phyloP scores from a whole-genome alignment of 257 asterid genomes.

The Solanum medicagineum region DNA sequence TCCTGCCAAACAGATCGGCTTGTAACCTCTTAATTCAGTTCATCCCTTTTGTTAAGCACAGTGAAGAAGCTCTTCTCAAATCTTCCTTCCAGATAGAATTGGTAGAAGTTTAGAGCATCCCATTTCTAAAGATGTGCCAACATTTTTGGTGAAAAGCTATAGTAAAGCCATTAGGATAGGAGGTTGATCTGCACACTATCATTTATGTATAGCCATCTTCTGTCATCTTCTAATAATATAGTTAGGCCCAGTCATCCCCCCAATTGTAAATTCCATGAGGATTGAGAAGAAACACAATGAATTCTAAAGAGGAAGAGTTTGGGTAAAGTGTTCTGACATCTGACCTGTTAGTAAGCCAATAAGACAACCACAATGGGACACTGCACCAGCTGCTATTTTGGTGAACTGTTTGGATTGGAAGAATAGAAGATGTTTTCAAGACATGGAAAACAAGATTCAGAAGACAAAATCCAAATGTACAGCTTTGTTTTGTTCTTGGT shows the following conservation, averaged over 20 bases:
- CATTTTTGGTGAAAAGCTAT: not conserved
- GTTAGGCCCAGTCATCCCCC: not conserved
- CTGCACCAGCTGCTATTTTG: not conserved
- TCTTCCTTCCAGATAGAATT: not conserved
- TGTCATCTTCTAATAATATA: not conserved
- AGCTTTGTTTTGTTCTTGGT: not conserved
- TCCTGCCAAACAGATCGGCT: not conserved
- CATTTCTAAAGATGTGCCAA: not conserved
- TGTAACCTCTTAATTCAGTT: not conserved
- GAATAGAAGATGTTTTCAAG: not conserved
- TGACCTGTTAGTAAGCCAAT: not conserved
- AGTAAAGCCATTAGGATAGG: not conserved
- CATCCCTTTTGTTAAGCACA: not conserved
- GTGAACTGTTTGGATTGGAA: not conserved
- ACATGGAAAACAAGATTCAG: not conserved
- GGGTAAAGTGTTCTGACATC: not conserved
- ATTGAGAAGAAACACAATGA: not conserved
- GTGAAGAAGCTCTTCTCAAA: not conserved
- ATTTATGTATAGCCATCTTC: not conserved
- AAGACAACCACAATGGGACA: not conserved
- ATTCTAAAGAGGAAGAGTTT: not conserved
- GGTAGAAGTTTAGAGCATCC: not conserved
- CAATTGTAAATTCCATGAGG: not conserved
- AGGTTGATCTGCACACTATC: not conserved
- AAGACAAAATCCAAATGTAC: not conserved